Evolutionary conservation across 306 rosid genomes (phyloP).

Genomic region (Fragaria vesca): DNA sequence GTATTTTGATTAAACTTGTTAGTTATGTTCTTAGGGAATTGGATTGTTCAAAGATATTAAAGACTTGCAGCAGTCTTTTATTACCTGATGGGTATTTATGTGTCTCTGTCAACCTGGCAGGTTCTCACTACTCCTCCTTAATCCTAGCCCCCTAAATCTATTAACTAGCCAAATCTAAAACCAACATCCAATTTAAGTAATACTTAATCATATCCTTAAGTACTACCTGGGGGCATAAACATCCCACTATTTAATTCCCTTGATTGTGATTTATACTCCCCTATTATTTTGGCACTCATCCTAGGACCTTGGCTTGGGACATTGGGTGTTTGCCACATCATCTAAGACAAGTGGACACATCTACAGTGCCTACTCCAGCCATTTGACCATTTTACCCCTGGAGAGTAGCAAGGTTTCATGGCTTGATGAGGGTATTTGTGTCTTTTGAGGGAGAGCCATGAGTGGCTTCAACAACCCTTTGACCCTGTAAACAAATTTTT

Average conservation of each 20-base stretch:
- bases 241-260: neutral
- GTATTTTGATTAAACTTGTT: neutral
- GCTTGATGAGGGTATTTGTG: neutral
- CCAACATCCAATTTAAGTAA: neutral
- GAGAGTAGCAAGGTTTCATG: rapidly evolving
- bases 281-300: neutral
- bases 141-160: neutral
- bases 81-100: neutral
- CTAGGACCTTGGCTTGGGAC: neutral
- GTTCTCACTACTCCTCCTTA: neutral
- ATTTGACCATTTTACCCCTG: neutral
- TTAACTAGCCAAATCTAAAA: neutral
- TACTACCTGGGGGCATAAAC: neutral
- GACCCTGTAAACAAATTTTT: neutral
- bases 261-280: slow-evolving; percentile 6
- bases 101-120: slow-evolving; percentile 9
- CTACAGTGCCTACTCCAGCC: neutral
- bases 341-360: neutral
- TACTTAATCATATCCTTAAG: neutral
- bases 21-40: neutral
- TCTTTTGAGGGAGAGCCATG: neutral
- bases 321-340: neutral
- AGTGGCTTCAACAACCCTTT: slow-evolving; percentile 6
- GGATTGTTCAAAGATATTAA: neutral
- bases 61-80: neutral